Percentiles rank a stretch among this genome's conserved stretches.
phyloP scores from a whole-genome alignment of 2,329 filamentous ascomycete genomes.

The Neodidymelliopsis sp. region DNA sequence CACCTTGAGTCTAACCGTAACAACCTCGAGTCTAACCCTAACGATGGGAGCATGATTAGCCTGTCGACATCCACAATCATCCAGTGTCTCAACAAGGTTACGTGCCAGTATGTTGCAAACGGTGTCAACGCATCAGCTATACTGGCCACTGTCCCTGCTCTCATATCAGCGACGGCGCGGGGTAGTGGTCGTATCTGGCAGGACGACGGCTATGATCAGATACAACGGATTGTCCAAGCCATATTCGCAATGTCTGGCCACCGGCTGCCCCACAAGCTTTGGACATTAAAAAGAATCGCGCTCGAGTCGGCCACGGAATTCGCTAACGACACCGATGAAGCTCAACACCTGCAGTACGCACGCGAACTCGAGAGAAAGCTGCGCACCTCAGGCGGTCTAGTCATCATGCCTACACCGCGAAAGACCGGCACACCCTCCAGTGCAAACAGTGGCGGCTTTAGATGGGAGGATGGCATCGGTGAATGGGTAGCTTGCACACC shows the following conservation, averaged over 20 bases:
- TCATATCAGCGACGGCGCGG: constrained; percentile 44
- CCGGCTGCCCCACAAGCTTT: constrained; percentile 40
- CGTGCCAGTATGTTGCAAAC: constrained; percentile 31
- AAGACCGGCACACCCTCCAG: constrained; percentile 38
- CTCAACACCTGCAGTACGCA: constrained; percentile 39
- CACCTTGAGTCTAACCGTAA: constrained; percentile 35
- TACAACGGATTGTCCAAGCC: constrained; percentile 40
- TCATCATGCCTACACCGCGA: constrained; percentile 36
- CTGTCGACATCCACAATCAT: constrained; percentile 22
- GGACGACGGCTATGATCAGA: constrained; percentile 44
- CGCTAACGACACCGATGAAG: constrained; percentile 38
- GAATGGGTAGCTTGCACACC: constrained; percentile 57
- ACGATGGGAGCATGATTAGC: constrained; percentile 5
- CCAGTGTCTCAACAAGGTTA: constrained; percentile 30
- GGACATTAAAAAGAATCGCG: constrained; percentile 48
- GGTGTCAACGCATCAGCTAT: constrained; percentile 31
- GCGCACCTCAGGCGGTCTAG: constrained; percentile 35
- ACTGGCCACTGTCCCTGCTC: constrained; percentile 35
- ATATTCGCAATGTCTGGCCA: constrained; percentile 34
- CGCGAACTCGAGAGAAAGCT: constrained; percentile 44
- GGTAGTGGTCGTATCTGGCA: constrained; percentile 46
- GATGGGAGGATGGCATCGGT: constrained; percentile 56
- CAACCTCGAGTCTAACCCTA: constrained; percentile 24
- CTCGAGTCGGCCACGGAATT: constrained; percentile 49
- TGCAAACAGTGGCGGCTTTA: constrained; percentile 38